phyloP scores from a whole-genome alignment of 2,329 filamentous ascomycete genomes.

The Exophiala viscosa region DNA sequence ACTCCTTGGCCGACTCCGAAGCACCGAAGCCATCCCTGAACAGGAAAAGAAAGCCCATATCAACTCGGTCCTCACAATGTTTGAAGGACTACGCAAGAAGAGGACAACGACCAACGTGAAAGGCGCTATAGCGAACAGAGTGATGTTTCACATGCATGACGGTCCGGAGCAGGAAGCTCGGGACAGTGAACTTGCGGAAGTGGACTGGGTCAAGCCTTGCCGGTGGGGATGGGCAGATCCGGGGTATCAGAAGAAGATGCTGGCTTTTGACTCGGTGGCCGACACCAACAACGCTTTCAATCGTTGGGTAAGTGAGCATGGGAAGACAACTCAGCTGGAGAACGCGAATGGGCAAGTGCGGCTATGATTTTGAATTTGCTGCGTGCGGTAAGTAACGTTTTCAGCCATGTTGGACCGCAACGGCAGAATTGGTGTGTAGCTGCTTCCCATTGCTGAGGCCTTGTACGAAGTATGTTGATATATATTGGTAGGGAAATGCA shows the following conservation, averaged over 20 bases:
- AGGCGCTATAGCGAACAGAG: conserved; percentile 5
- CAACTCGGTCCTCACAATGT: conserved; percentile 5
- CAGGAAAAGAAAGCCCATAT: not conserved
- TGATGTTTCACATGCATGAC: conserved; percentile 12
- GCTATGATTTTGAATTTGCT: not conserved
- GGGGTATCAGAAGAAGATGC: conserved; percentile 9
- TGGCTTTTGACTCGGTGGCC: conserved; percentile 7
- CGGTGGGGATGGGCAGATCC: conserved; percentile 8
- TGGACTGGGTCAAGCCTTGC: conserved; percentile 11
- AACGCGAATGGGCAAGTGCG: not conserved
- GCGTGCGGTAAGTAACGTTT: too few species aligned
- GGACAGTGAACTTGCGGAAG: conserved; percentile 4
- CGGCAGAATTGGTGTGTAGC: too few species aligned
- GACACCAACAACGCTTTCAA: conserved; percentile 11
- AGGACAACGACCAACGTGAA: conserved; percentile 9
- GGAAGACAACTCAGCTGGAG: not conserved
- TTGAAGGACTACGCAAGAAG: conserved; percentile 9
- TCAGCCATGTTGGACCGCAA: too few species aligned
- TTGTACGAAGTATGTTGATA: too few species aligned
- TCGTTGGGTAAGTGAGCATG: not conserved
- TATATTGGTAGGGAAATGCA: too few species aligned
- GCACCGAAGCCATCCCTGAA: not conserved
- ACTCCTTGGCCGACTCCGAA: conserved; percentile 5
- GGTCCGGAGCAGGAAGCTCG: conserved; percentile 6
- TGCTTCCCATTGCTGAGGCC: too few species aligned